A percentile compares a stretch with the other conserved stretches of the same genome.
Evolutionary conservation across 352 stramenopile genomes (phyloP).

Genomic region (Aphanomyces euteiches): DNA sequence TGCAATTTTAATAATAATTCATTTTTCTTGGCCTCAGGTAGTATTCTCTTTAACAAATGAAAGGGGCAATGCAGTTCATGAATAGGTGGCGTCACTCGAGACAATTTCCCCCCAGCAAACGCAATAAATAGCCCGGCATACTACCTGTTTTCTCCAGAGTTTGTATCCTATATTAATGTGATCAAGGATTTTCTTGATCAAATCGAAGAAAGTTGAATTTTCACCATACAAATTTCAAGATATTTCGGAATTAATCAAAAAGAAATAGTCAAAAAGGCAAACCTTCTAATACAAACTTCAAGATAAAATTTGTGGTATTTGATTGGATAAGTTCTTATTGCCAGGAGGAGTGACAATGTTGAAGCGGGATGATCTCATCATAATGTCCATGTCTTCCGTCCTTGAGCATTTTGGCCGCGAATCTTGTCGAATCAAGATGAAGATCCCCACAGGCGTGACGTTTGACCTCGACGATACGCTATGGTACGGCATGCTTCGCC

Average conservation of each 20-base stretch:
- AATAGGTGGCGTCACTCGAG: no score
- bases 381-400: background rate
- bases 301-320: background rate
- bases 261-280: conserved; percentile 5
- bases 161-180: no score
- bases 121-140: no score
- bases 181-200: no score
- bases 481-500: conserved; percentile 36
- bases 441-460: conserved; percentile 47
- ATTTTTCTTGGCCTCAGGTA: no score
- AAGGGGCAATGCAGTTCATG: no score
- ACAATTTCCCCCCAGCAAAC: no score
- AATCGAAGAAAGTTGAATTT: no score
- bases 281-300: background rate
- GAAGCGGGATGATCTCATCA: background rate
- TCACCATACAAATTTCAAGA: background rate
- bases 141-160: no score
- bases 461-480: conserved; percentile 81
- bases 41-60: no score
- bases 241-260: background rate
- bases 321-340: background rate
- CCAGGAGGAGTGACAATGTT: background rate
- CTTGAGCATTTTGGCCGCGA: background rate
- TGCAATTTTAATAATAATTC: no score
- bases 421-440: background rate